Evolutionary conservation across 257 asterid genomes (phyloP).

Genomic region (Plantago ovata): DNA sequence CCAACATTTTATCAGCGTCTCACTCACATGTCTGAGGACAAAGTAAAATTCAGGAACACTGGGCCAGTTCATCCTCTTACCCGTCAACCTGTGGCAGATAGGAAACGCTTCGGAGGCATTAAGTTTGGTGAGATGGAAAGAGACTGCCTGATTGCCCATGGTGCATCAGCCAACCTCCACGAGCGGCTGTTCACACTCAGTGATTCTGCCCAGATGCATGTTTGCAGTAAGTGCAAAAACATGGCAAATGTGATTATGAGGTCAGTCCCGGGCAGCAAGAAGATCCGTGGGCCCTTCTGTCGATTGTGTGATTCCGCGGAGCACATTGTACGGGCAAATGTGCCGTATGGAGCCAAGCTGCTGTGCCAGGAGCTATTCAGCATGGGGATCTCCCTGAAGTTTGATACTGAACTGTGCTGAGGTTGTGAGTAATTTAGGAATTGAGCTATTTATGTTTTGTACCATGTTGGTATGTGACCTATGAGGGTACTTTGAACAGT

Average conservation of each 20-base stretch:
- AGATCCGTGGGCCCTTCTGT: conserved; percentile 82
- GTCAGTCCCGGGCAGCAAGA: conserved; percentile 54
- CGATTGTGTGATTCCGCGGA: conserved; percentile 74
- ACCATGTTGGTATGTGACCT: too few species aligned
- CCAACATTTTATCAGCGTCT: conserved; percentile 96
- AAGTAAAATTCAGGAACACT: conserved; percentile 76
- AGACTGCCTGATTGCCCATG: conserved; percentile 91
- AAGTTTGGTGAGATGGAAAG: conserved; percentile 97
- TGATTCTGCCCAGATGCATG: conserved; percentile 80
- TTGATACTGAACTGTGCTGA: conserved; percentile 77
- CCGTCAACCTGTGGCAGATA: conserved; percentile 93
- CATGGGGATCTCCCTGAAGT: conserved; percentile 80
- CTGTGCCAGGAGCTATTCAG: conserved; percentile 90
- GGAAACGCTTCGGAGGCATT: conserved; percentile 89
- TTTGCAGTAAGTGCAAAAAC: conserved; percentile 69
- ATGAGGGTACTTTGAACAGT: too few species aligned
- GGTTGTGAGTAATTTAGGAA: too few species aligned
- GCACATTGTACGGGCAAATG: conserved; percentile 66
- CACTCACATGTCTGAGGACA: conserved; percentile 93
- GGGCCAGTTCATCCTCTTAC: conserved; percentile 98
- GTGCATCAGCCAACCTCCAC: conserved; percentile 82
- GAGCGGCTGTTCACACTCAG: conserved; percentile 94
- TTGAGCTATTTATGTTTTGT: too few species aligned
- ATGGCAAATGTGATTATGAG: conserved; percentile 80
- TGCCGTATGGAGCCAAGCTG: conserved; percentile 92